Evolutionary conservation across 2,329 filamentous ascomycete species (phyloP).

Genomic region (Fusarium sp.): DNA sequence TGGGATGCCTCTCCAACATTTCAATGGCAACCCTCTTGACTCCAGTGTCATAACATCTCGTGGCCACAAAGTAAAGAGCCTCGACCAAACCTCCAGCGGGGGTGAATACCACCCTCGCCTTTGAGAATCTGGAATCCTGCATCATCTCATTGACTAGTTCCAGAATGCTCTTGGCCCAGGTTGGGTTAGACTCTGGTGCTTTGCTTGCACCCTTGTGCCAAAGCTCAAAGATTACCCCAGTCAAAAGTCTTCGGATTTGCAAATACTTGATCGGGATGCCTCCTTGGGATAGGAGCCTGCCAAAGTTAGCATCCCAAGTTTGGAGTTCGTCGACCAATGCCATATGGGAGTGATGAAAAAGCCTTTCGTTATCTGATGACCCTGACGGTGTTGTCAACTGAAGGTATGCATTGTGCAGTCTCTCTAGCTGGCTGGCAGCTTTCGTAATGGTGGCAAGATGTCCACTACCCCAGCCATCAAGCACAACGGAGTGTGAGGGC

Average conservation of each 20-base stretch:
- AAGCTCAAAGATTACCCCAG: background rate
- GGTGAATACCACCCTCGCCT: background rate
- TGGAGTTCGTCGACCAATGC: background rate
- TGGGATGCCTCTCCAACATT: background rate
- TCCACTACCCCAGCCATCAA: conserved; percentile 1
- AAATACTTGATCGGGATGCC: background rate
- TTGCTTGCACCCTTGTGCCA: background rate
- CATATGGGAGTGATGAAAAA: too few relatives aligned
- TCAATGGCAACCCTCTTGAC: background rate
- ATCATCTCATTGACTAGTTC: background rate
- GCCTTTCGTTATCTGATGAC: too few relatives aligned
- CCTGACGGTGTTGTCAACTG: background rate
- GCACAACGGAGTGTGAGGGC: background rate
- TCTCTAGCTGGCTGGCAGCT: conserved; percentile 3
- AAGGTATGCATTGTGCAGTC: background rate
- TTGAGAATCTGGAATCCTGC: background rate
- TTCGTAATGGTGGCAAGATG: background rate
- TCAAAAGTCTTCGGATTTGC: background rate
- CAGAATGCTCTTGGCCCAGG: background rate
- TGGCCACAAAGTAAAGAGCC: conserved; percentile 9
- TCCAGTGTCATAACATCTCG: background rate
- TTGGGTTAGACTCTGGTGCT: background rate
- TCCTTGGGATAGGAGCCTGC: background rate
- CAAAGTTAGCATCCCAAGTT: conserved; percentile 1
- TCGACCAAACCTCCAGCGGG: conserved; percentile 5